Percentiles rank a stretch among this genome's conserved stretches.
phyloP scores from a whole-genome alignment of 148 eudicot species.

The Rhododendron mucronatum region DNA sequence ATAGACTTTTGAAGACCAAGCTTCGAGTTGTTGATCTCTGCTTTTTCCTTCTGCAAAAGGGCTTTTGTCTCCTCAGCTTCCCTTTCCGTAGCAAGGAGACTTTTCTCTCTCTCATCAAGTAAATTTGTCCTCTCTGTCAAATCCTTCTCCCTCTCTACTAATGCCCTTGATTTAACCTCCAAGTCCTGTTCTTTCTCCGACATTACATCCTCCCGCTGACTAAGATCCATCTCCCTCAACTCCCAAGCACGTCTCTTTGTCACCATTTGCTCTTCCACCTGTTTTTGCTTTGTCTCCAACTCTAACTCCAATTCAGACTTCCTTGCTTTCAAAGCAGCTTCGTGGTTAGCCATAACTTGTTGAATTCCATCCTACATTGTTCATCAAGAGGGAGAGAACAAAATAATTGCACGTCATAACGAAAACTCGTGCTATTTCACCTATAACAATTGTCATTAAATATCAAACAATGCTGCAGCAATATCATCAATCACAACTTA shows the following conservation, averaged over 20 bases:
- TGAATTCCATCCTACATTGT: constrained; percentile 51
- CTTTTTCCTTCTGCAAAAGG: constrained; percentile 51
- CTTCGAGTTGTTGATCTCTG: constrained; percentile 36
- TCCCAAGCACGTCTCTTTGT: constrained; percentile 82
- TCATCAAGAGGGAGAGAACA: constrained; percentile 11
- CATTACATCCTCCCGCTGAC: constrained; percentile 55
- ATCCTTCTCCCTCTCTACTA: constrained; percentile 61
- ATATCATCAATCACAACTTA: not conserved
- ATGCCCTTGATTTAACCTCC: constrained; percentile 51
- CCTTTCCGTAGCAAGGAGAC: constrained; percentile 36
- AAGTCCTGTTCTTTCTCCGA: constrained; percentile 61
- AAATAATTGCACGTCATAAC: not conserved
- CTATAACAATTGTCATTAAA: not conserved
- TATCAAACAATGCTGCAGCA: not conserved
- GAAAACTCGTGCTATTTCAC: not conserved
- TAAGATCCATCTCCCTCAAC: constrained; percentile 77
- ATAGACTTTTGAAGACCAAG: constrained; percentile 44
- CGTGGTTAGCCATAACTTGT: constrained; percentile 50
- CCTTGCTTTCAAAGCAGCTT: constrained; percentile 46
- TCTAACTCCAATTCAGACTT: constrained; percentile 57
- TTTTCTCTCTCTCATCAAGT: constrained; percentile 54
- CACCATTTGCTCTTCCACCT: constrained; percentile 67
- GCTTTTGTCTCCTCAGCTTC: constrained; percentile 44
- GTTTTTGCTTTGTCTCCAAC: constrained; percentile 47
- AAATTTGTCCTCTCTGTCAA: constrained; percentile 41